Evolutionary conservation across 164 flowering plant species (phyloP).

Genomic region (Taxillus chinensis): DNA sequence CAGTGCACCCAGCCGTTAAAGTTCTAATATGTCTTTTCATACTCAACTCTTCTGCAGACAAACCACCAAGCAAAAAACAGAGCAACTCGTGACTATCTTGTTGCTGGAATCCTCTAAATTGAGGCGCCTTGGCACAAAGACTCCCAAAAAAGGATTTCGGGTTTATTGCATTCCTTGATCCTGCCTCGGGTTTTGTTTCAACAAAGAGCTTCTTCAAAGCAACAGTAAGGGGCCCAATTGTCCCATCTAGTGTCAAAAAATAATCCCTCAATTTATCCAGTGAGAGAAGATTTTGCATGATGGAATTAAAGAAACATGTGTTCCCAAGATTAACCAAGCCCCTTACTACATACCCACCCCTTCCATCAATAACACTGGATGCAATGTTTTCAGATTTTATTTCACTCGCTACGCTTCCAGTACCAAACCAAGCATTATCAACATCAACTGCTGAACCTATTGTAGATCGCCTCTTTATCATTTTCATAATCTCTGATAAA

Average conservation of each 20-base stretch:
- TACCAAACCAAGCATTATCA: conserved; percentile 51
- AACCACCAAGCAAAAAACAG: conserved; percentile 75
- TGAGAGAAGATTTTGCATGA: conserved; percentile 79
- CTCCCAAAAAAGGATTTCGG: conserved; percentile 69
- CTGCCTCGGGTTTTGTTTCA: conserved; percentile 43
- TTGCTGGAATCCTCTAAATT: conserved; percentile 83
- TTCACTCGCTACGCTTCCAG: conserved; percentile 33
- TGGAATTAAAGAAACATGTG: conserved; percentile 89
- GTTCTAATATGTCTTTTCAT: conserved; percentile 24
- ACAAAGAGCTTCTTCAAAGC: conserved; percentile 63
- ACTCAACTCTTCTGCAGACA: conserved; percentile 54
- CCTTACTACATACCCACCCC: conserved; percentile 36
- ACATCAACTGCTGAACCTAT: conserved; percentile 29
- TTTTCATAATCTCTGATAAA: conserved; percentile 38
- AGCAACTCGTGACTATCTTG: conserved; percentile 97
- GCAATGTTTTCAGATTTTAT: conserved; percentile 18
- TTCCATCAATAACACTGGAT: conserved; percentile 16
- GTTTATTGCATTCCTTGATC: conserved; percentile 41
- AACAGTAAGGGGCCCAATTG: conserved; percentile 48
- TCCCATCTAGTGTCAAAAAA: conserved; percentile 34
- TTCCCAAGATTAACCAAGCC: conserved; percentile 86
- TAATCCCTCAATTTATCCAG: conserved; percentile 45
- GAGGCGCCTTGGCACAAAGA: conserved; percentile 80
- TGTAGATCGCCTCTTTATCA: conserved; percentile 36
- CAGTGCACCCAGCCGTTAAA: conserved; percentile 19